Percentiles rank a stretch among this genome's conserved stretches.
phyloP scores from a whole-genome alignment of 139 green algal species.

The Picochlorum sp. region DNA sequence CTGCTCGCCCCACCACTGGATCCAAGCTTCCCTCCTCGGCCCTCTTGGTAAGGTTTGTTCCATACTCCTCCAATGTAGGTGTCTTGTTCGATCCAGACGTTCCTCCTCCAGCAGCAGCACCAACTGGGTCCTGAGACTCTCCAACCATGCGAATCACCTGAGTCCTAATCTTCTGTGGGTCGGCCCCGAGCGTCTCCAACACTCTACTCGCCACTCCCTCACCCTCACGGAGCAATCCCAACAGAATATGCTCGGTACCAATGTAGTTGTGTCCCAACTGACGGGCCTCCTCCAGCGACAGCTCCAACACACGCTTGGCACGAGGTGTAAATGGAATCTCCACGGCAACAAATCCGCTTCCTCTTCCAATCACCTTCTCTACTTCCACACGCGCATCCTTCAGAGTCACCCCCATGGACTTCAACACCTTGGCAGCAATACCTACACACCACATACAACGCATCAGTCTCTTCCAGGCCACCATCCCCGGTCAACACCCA shows the following conservation, averaged over 20 bases:
- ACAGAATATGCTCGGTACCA: constrained; percentile 97
- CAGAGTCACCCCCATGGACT: constrained; percentile 96
- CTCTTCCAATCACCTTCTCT: constrained; percentile 98
- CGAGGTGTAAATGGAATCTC: constrained; percentile 98
- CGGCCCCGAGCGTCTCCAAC: constrained; percentile 92
- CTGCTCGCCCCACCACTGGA: constrained; percentile 86
- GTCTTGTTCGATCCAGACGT: constrained; percentile 86
- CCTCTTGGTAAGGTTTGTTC: constrained; percentile 95
- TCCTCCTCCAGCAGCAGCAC: constrained; percentile 69
- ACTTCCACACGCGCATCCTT: constrained; percentile 97
- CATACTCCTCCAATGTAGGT: constrained; percentile 97
- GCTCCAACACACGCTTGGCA: constrained; percentile 97
- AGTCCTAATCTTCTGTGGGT: constrained; percentile 93
- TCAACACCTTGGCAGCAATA: constrained; percentile 99
- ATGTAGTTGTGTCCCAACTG: constrained; percentile 99
- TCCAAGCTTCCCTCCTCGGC: constrained; percentile 96
- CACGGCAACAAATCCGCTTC: constrained; percentile 95
- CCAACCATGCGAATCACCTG: constrained; percentile 99
- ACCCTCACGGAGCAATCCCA: constrained; percentile 94
- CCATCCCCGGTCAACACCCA: neutral
- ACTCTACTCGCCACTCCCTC: constrained; percentile 96
- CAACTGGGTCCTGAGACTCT: constrained; percentile 93
- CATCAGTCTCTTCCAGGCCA: neutral
- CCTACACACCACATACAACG: constrained; percentile 25
- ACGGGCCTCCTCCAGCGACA: constrained; percentile 94